Base-by-base conservation (phyloP, 768 basidiomycete species). In the Mycena capillaripes region DNA sequence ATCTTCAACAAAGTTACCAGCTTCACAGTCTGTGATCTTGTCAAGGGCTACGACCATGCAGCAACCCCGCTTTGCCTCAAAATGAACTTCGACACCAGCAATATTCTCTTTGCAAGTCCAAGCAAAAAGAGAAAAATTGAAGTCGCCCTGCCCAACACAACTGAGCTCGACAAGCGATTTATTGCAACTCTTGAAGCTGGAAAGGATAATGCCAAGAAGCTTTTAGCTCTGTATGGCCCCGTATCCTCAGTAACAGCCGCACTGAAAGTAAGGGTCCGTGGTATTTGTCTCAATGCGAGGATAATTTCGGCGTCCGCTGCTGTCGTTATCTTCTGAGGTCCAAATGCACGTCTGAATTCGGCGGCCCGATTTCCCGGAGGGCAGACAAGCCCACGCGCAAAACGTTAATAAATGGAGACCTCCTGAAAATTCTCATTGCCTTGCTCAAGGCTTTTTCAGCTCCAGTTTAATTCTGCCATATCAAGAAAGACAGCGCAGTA, bases 331-430 rank as follows among this genome's bases (percentile, higher is more conserved):
- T 62, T 32, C 30, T 62, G 17, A 29, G 59, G 59, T 12, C 32
- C 19, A 4, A 23, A 32, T 7, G 17, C 56, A 7, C 34, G 34
- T 25, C 21, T 36, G 17, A 58, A 58, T 25, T 2, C 5, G 4
- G 4, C 8, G 5, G 34, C 5, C 6, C 3, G 56, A 23, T 3
- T 58, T 4, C 23, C 2, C 12, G 56, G 56, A 7, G 3, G 1
- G 1, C 56, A 58, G 32, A 58, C 56, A 2, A n/a, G 56, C 4
- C 21, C 56, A 3, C 32, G 56, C 16, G 56, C 56, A 1, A 34
- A 58, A 58, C 34, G 36, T 3, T 25, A 27, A 27, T 48, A 16
- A 66, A 66, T 23, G 64, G 50, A 32, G 64, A 66, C 25, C 52
- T 53, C 5, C n/a, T 34, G 10, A 56, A 56, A 21, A 12, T 21